These are phyloP conservation scores for Monosporascus sp. DNA, from an alignment of 2,329 filamentous ascomycete genomes.

Conservation along the genomic window DNA sequence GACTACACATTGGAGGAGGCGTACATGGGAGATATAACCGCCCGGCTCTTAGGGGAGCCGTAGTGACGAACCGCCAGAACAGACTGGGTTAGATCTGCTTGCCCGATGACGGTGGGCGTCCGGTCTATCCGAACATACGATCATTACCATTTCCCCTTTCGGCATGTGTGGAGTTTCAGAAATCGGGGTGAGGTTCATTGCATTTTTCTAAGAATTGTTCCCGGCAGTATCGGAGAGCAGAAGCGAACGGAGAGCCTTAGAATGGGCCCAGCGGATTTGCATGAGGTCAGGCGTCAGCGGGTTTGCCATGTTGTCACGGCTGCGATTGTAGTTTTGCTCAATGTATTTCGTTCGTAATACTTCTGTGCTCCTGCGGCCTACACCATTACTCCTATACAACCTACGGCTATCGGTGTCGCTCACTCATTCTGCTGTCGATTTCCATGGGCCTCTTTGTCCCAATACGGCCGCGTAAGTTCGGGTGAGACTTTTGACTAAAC, in stretches of 20 bases:
- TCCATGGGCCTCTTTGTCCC: too few species aligned
- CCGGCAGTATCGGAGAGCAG: neutral
- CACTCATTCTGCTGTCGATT: neutral
- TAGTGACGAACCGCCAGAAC: constrained; percentile 1
- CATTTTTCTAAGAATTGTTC: too few species aligned
- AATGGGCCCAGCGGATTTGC: neutral
- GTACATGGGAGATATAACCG: constrained; percentile 86
- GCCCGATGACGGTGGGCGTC: neutral
- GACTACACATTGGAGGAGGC: constrained; percentile 87
- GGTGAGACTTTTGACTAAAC: too few species aligned
- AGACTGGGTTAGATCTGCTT: neutral
- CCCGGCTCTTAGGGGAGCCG: constrained; percentile 72
- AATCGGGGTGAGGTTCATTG: constrained; percentile 1
- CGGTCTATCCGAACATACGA: neutral
- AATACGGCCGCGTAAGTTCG: too few species aligned
- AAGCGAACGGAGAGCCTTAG: neutral
- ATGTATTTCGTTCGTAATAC: neutral
- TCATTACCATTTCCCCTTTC: neutral
- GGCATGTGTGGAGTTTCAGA: constrained; percentile 2
- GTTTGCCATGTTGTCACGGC: neutral
- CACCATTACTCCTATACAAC: neutral
- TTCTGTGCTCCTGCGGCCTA: neutral
- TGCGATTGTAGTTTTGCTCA: neutral
- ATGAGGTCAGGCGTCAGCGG: neutral
- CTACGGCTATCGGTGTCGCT: neutral